Evolutionary conservation across 192 early-diverging fungal species (phyloP).

Genomic region (Gorgonomyces haynaldii): DNA sequence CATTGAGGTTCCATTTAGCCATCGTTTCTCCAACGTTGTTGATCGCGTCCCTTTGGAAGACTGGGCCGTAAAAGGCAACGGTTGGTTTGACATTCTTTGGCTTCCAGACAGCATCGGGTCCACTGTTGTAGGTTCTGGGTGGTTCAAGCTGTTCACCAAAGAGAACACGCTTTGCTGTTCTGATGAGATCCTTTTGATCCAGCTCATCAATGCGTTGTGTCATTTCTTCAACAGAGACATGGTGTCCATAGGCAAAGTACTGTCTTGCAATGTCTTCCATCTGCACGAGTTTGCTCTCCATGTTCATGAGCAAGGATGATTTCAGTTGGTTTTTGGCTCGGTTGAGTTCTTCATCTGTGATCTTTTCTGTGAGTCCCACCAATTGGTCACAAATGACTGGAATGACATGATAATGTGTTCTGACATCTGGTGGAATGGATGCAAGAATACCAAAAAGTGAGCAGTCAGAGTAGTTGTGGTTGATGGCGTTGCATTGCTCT

Average conservation of each 20-base stretch:
- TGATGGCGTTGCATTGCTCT: conserved; percentile 86
- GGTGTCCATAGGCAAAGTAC: conserved; percentile 56
- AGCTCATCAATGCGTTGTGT: conserved; percentile 68
- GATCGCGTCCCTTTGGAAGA: no score
- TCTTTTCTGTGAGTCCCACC: conserved; percentile 51
- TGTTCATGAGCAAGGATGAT: conserved; percentile 81
- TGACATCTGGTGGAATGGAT: conserved; percentile 66
- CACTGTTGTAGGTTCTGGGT: no score
- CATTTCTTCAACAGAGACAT: conserved; percentile 67
- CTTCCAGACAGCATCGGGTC: no score
- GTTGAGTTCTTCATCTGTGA: conserved; percentile 52
- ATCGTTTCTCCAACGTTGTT: no score
- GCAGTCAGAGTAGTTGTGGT: conserved; percentile 26
- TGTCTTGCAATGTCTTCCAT: conserved; percentile 92
- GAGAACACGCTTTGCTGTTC: conserved; percentile 62
- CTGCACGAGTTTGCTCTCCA: conserved; percentile 87
- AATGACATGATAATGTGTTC: conserved; percentile 52
- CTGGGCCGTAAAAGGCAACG: no score
- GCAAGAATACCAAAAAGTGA: conserved; percentile 82
- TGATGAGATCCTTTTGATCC: conserved; percentile 56
- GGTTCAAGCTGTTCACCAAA: conserved; percentile 34
- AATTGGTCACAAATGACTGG: conserved; percentile 79
- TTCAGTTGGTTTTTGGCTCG: conserved; percentile 96
- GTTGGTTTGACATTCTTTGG: no score
- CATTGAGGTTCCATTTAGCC: no score